Base-by-base conservation (phyloP, 768 basidiomycete genomes). In the Pleurotus giganteus region DNA sequence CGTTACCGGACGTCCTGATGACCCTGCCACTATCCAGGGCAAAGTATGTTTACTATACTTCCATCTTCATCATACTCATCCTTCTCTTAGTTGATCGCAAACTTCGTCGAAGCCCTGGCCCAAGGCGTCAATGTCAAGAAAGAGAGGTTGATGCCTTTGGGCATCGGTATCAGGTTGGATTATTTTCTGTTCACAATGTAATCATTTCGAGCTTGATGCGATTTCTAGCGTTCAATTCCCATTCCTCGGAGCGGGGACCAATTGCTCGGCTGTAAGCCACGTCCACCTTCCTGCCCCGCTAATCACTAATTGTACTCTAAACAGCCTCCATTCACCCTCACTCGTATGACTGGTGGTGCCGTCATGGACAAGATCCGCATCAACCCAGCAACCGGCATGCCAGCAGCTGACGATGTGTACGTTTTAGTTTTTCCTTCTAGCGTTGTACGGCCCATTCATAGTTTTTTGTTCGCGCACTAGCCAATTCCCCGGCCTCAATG, bases 321-420 rank as follows among this genome's bases (percentile, higher is more conserved):
- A n/a, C 29, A 67, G 65, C 68, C 68, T 23, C 65, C 67, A 1
- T 68, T 67, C 54, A 59, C 58, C 1, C 59, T 66, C 42, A 69
- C 66, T 23, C 65, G 68, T 42, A 49, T 68, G 53, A 69, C 68
- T 4, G 65, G 66, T 9, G 66, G 67, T 12, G 68, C 67, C 0
- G 32, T 47, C 3, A 60, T 64, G 15, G 54, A 66, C 47, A 58
- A 60, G 43, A 54, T 69, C 9, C 47, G 55, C 15, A 52, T 69
- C 21, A 55, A 68, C 42, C 47, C 60, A 2, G 57, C 50, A 4
- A 65, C 65, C 12, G 68, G 66, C 2, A 62, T 69, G 55, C 68
- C 68, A 2, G 47, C 54, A 5, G 49, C 55, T 23, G 51, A 27
- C 3, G 42, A 67, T 55, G 17, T 65, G 67, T 68, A 47, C 45